These are phyloP conservation scores for Laetiporus sulphureus DNA, from an alignment of 1,284 basidiomycete genomes.

Conservation along the genomic window DNA sequence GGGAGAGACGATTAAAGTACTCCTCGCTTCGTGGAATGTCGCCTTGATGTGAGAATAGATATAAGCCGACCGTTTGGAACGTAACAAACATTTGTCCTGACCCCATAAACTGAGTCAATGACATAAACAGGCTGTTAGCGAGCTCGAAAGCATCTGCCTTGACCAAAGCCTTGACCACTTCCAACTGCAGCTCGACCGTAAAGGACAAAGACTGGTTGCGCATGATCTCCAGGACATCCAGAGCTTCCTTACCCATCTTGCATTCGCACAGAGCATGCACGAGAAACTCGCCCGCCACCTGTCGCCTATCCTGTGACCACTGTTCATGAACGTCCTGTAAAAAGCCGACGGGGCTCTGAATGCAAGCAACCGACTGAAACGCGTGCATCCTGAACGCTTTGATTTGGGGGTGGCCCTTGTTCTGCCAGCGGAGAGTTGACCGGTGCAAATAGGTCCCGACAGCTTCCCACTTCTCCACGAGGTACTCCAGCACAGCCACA, in stretches of 20 bases:
- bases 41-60: slow-evolving; percentile 46
- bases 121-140: slow-evolving; percentile 38
- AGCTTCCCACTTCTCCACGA: slow-evolving; percentile 36
- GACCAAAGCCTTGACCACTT: slow-evolving; percentile 40
- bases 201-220: slow-evolving; percentile 28
- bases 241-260: slow-evolving; percentile 31
- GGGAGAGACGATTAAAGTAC: slow-evolving; percentile 34
- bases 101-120: slow-evolving; percentile 11
- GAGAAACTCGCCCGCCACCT: slow-evolving; percentile 33
- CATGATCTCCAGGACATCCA: slow-evolving; percentile 39
- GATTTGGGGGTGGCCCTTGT: too few species aligned
- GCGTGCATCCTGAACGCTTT: too few species aligned
- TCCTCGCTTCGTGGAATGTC: slow-evolving; percentile 36
- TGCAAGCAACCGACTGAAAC: slow-evolving; percentile 26
- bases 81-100: slow-evolving; percentile 16
- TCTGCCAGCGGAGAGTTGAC: too few species aligned
- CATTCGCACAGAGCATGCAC: slow-evolving; percentile 31
- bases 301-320: slow-evolving; percentile 23
- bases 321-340: slow-evolving; percentile 24
- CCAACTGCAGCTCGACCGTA: slow-evolving; percentile 24
- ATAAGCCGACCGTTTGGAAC: slow-evolving; percentile 42
- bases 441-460: slow-evolving; percentile 32
- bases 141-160: slow-evolving; percentile 30
- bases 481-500: slow-evolving; percentile 35
- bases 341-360: slow-evolving; percentile 30